phyloP scores from a whole-genome alignment of 169 alveolate genomes.

The Perkinsus olseni region DNA sequence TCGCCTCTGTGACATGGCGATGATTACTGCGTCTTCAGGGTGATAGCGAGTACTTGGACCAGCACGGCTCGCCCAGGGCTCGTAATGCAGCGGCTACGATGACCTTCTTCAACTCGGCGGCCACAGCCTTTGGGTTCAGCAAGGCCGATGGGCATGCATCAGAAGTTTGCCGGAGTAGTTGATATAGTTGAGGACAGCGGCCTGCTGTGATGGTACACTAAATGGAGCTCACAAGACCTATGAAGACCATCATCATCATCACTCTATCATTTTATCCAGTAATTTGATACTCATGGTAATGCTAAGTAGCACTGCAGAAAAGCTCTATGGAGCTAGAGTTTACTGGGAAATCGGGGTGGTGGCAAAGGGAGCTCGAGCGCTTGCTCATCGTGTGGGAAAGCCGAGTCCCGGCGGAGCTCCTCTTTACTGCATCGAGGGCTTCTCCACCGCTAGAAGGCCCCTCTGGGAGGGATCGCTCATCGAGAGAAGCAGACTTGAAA shows the following conservation, averaged over 20 bases:
- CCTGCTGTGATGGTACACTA: neutral
- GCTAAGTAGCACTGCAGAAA: neutral
- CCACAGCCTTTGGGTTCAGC: neutral
- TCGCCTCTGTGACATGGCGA: neutral
- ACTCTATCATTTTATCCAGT: neutral
- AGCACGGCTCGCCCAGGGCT: neutral
- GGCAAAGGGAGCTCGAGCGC: too few species aligned
- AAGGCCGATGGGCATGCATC: neutral
- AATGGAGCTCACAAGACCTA: neutral
- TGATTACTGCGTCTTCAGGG: neutral
- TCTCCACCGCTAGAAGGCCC: too few species aligned
- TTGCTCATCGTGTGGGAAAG: too few species aligned
- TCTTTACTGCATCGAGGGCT: too few species aligned
- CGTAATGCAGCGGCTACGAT: neutral
- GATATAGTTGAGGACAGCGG: neutral
- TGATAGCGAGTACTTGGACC: neutral
- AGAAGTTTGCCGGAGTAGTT: neutral
- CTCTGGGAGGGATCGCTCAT: too few species aligned
- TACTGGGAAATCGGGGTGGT: too few species aligned
- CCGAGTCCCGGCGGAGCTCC: too few species aligned
- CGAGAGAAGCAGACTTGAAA: too few species aligned
- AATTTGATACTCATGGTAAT: neutral
- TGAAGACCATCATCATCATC: too few species aligned
- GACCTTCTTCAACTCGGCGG: neutral
- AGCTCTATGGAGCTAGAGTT: neutral